A percentile compares a stretch with the other conserved stretches of the same genome.
Evolutionary conservation across 2,329 filamentous ascomycete genomes (phyloP).

Genomic region (Zasmidium citrigriseum): DNA sequence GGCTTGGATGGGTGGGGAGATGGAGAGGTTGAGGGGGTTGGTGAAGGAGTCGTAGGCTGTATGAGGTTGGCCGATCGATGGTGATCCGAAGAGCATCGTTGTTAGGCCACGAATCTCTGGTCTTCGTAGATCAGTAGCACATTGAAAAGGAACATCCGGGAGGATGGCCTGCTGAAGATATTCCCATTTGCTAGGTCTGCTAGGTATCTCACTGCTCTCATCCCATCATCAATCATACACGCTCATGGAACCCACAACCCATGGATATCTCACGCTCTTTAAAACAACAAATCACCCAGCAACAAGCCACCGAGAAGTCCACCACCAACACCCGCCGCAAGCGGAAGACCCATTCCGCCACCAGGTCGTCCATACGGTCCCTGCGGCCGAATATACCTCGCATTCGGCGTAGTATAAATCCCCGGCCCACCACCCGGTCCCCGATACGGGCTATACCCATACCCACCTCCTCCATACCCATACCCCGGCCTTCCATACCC

Average conservation of each 20-base stretch:
- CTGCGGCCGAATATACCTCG: constrained; percentile 51
- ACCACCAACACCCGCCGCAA: constrained; percentile 43
- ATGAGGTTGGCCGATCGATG: background rate
- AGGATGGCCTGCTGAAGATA: no score
- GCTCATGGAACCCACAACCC: background rate
- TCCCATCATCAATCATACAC: no score
- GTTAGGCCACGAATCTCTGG: no score
- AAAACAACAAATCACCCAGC: constrained; percentile 45
- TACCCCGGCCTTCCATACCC: constrained; percentile 18
- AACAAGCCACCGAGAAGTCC: constrained; percentile 51
- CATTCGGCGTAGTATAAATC: constrained; percentile 50
- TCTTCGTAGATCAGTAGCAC: no score
- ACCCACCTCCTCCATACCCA: constrained; percentile 27
- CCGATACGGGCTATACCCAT: constrained; percentile 45
- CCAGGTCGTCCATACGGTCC: constrained; percentile 51
- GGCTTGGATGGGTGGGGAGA: constrained; percentile 15
- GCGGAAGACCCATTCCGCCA: constrained; percentile 48
- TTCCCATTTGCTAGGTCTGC: no score
- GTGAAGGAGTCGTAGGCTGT: background rate
- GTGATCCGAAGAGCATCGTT: background rate
- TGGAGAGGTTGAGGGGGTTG: constrained; percentile 13
- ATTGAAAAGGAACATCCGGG: no score
- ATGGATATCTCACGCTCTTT: background rate
- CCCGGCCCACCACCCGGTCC: constrained; percentile 33
- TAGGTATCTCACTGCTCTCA: no score